Conservation (phyloP, 169 alveolate genomes). For the Plasmodium yoelii region DNA sequence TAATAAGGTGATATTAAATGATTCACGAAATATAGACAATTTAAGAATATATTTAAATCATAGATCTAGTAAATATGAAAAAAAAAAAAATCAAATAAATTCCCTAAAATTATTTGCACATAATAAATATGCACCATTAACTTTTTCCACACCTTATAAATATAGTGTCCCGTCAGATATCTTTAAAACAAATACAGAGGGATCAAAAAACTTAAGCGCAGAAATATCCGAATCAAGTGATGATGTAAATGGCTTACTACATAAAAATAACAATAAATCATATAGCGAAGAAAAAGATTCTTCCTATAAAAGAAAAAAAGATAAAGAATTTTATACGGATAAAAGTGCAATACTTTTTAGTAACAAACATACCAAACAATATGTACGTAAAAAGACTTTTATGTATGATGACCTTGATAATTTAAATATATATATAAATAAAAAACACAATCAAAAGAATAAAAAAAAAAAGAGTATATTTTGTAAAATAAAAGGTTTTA, state of each 20-base stretch:
- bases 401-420: not conserved
- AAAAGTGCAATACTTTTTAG: constrained; percentile 49
- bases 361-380: constrained; percentile 3
- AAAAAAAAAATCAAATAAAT: constrained; percentile 26
- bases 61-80: constrained; percentile 28
- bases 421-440: constrained; percentile 4
- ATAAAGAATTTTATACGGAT: not conserved
- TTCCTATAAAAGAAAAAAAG: not conserved
- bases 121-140: constrained; percentile 51
- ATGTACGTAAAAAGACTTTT: not conserved
- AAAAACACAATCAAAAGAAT: not conserved
- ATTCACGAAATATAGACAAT: constrained; percentile 40
- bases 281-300: not conserved
- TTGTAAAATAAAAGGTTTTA: constrained; percentile 5
- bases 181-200: constrained; percentile 31
- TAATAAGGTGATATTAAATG: constrained; percentile 33
- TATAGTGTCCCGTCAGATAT: constrained; percentile 11
- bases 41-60: constrained; percentile 29
- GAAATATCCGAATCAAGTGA: constrained; percentile 20
- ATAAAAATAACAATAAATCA: constrained; percentile 2
- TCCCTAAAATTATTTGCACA: constrained; percentile 20
- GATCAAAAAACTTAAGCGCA: not conserved
- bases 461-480: constrained; percentile 4
- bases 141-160: constrained; percentile 49
- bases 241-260: not conserved